Percentiles rank a stretch among this genome's conserved stretches.
Evolutionary conservation across 495 filamentous ascomycete species (phyloP).

Genomic region (Chlorociboria aeruginascens): DNA sequence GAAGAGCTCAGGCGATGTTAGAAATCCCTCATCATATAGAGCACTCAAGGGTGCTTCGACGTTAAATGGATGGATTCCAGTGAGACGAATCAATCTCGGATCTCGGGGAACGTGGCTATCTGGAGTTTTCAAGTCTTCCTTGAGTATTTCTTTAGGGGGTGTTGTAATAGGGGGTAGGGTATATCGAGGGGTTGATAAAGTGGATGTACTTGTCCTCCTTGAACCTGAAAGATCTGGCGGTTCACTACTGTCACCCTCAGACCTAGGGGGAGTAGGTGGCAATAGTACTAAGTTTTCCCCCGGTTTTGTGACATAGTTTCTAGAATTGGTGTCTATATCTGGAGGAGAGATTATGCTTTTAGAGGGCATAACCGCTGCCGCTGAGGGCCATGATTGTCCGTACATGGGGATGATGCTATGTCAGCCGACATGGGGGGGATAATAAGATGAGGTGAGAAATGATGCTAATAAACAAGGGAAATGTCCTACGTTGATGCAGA

Average conservation of each 20-base stretch:
- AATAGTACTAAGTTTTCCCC: background rate
- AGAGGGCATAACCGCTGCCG: no score
- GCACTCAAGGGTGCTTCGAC: conserved; percentile 76
- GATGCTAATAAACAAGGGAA: no score
- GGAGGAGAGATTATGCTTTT: no score
- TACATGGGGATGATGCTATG: no score
- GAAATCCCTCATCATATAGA: conserved; percentile 76
- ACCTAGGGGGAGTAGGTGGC: conserved; percentile 17
- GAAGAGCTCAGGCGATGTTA: conserved; percentile 86
- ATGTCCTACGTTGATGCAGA: no score
- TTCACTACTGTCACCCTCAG: conserved; percentile 9
- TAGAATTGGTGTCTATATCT: no score
- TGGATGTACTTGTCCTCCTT: conserved; percentile 6
- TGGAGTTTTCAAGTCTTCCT: conserved; percentile 70
- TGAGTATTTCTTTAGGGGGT: conserved; percentile 49
- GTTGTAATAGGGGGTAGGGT: conserved; percentile 64
- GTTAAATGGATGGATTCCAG: conserved; percentile 90
- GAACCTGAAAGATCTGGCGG: conserved; percentile 5
- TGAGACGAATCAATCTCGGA: conserved; percentile 75
- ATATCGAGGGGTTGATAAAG: conserved; percentile 4
- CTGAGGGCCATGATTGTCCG: no score
- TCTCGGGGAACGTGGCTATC: conserved; percentile 82
- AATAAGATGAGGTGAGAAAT: no score
- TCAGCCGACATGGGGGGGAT: no score
- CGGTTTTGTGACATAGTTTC: background rate